Base-by-base conservation (phyloP, 768 basidiomycete genomes). In the Gymnopilus dilepis region DNA sequence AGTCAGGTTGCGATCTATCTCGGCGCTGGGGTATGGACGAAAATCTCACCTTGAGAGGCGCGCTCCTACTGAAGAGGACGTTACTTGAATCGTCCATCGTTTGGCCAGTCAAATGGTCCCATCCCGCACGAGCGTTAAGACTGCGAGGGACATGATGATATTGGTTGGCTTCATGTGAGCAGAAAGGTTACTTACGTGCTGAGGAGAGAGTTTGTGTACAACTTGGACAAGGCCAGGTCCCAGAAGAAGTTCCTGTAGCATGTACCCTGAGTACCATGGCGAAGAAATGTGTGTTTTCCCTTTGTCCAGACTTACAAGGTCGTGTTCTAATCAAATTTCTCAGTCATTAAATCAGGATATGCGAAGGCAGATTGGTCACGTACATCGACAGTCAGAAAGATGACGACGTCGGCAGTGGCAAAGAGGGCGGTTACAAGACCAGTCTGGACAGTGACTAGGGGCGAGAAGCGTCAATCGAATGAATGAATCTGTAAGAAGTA, bases 141-240 rank as follows among this genome's bases (percentile, higher is more conserved):
- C 55, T 56, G n/a, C n/a, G n/a, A n/a, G n/a, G n/a, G n/a, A 15
- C 7, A n/a, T n/a, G 28, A 17, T 4, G 17, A 33, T n/a, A 30
- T 48, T 48, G 5, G 28, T 2, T 2, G 13, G 17, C 12, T 38
- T 4, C 3, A 34, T 22, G 4, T 2, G 3, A 21, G 21, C 17
- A 13, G 19, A 7, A 22, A 34, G 21, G 31, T 30, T n/a, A 38
- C 67, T 37, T 61, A 65, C 60, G 72, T 71, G 22, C 63, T 65
- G 28, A 76, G 57, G 3, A 76, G 61, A 2, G 68, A 66, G 38
- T 74, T 77, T 5, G 72, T 68, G 61, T 77, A 77, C 6, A 76
- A 58, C 56, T 75, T 74, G 2, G 70, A 70, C 0, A 76, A 67
- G 1, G 72, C 57, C 9, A 76, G 66, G 54, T 77, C 74, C 65